Evolutionary conservation across 2,329 filamentous ascomycete genomes (phyloP).

Genomic region (Neonectria hederae): DNA sequence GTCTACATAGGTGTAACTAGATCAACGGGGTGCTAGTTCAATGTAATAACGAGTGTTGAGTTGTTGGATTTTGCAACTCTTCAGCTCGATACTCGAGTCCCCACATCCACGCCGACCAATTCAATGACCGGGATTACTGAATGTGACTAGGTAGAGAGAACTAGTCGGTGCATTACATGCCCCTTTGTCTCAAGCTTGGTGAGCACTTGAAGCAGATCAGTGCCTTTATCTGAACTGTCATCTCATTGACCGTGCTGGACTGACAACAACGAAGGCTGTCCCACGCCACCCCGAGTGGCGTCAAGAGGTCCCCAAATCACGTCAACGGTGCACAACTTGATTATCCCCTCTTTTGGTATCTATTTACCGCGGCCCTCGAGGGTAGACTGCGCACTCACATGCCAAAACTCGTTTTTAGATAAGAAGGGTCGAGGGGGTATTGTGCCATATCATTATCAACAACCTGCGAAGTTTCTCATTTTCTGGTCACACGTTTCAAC

Average conservation of each 20-base stretch:
- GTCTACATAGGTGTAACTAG: neutral
- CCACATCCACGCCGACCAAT: constrained; percentile 5
- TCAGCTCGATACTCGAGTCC: neutral
- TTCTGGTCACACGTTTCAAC: neutral
- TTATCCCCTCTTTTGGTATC: constrained; percentile 5
- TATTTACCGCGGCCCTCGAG: neutral
- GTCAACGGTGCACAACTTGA: constrained; percentile 3
- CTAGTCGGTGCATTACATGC: no score
- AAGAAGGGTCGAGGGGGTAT: neutral
- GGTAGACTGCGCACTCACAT: neutral
- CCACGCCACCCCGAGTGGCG: constrained; percentile 2
- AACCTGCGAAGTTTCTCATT: neutral
- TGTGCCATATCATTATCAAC: neutral
- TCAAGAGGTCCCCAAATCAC: constrained; percentile 10
- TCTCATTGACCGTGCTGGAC: neutral
- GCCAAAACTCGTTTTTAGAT: neutral
- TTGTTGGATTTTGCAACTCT: neutral
- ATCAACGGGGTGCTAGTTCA: neutral
- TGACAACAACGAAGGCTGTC: neutral
- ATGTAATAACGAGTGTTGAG: neutral
- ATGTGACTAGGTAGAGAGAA: neutral
- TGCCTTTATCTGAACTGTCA: neutral
- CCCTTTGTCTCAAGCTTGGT: no score
- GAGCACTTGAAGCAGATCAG: no score
- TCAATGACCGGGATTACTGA: constrained; percentile 9